These are phyloP conservation scores for Hirsutella minnesotensis DNA, from an alignment of 2,329 filamentous ascomycete species.

Conservation along the genomic window DNA sequence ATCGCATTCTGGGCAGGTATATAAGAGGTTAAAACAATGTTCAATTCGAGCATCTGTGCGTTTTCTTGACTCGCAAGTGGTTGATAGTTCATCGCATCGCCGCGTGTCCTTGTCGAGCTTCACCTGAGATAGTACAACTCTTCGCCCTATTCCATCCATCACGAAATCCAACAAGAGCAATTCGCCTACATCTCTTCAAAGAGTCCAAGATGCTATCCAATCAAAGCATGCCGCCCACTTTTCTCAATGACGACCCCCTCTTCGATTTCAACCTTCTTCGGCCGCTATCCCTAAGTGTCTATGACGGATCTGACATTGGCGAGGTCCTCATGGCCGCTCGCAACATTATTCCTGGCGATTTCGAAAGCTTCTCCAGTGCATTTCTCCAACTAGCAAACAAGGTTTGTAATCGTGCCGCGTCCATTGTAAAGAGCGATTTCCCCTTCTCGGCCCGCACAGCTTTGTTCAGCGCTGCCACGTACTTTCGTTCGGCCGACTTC, in stretches of 20 bases:
- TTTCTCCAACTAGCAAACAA: constrained; percentile 11
- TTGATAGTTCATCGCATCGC: no score
- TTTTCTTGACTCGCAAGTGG: no score
- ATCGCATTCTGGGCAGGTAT: no score
- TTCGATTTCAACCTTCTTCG: background rate
- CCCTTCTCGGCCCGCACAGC: constrained; percentile 13
- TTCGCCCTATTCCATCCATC: no score
- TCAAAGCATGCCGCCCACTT: background rate
- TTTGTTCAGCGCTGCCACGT: constrained; percentile 26
- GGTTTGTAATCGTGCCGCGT: constrained; percentile 7
- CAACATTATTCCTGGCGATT: constrained; percentile 10
- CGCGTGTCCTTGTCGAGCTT: no score
- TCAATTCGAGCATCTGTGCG: no score
- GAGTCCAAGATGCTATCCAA: background rate
- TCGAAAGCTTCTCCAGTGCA: constrained; percentile 12
- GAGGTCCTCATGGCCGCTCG: constrained; percentile 16
- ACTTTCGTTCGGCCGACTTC: constrained; percentile 29
- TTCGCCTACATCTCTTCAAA: no score
- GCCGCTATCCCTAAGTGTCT: background rate
- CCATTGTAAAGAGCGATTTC: constrained; percentile 6
- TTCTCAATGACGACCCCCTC: background rate
- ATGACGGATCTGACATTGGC: background rate
- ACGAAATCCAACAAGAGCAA: no score
- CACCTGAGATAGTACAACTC: no score
- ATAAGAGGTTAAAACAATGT: no score